A percentile compares a stretch with the other conserved stretches of the same genome.
Conservation (phyloP, 2,329 filamentous ascomycete species). For the Sphaerulina populicola region DNA sequence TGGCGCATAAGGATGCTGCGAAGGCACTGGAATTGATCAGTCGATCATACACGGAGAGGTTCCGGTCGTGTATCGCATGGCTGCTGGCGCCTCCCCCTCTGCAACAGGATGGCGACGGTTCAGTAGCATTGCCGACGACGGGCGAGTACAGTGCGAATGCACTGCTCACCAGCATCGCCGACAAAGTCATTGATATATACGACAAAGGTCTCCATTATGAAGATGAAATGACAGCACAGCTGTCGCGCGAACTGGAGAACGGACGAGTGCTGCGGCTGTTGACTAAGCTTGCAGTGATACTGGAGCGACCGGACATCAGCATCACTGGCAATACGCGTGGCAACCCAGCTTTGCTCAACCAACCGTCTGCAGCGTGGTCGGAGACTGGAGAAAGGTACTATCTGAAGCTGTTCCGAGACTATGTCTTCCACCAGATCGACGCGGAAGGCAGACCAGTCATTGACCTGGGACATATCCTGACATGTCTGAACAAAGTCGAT, state of each 20-base stretch:
- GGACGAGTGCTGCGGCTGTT: conserved; percentile 71
- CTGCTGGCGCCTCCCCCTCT: conserved; percentile 56
- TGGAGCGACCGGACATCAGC: conserved; percentile 72
- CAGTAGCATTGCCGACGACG: not conserved
- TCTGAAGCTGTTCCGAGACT: conserved; percentile 91
- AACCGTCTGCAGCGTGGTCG: conserved; percentile 54
- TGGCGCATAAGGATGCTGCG: conserved; percentile 49
- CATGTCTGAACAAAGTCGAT: conserved; percentile 84
- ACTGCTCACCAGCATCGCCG: conserved; percentile 69
- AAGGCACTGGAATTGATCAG: conserved; percentile 68
- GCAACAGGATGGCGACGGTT: conserved; percentile 6
- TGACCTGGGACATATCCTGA: conserved; percentile 79
- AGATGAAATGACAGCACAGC: conserved; percentile 63
- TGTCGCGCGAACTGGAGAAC: conserved; percentile 81
- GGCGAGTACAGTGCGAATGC: conserved; percentile 62
- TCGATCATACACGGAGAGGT: conserved; percentile 65
- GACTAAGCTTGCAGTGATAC: conserved; percentile 78
- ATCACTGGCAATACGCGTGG: conserved; percentile 26
- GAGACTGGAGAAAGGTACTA: conserved; percentile 89
- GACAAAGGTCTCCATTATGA: conserved; percentile 71
- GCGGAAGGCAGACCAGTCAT: conserved; percentile 71
- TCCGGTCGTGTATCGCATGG: conserved; percentile 75
- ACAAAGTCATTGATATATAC: conserved; percentile 65
- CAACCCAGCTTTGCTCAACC: conserved; percentile 28
- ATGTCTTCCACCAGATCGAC: conserved; percentile 94